These are phyloP conservation scores for Dactylellina drechsleri DNA, from an alignment of 2,329 filamentous ascomycete species.

Conservation along the genomic window DNA sequence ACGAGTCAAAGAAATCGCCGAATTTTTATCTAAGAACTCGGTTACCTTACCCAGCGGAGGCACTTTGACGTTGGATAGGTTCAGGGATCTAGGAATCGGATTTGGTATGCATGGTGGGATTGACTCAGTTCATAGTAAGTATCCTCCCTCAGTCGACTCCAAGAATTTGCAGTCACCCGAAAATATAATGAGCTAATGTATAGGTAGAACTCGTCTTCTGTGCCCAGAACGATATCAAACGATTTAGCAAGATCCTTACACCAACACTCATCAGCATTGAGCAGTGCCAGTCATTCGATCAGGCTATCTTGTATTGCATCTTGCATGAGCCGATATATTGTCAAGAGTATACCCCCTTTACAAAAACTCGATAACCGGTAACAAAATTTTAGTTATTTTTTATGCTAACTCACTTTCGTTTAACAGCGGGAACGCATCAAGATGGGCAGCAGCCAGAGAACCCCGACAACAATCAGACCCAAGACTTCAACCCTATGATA, in stretches of 20 bases:
- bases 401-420: conserved; percentile 34
- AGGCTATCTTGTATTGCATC: conserved; percentile 82
- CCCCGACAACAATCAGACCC: conserved; percentile 32
- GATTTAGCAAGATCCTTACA: conserved; percentile 78
- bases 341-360: conserved; percentile 65
- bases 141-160: neutral
- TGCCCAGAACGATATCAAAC: conserved; percentile 76
- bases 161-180: too few relatives aligned
- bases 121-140: conserved; percentile 73
- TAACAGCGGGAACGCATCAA: conserved; percentile 67
- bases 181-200: too few relatives aligned
- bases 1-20: conserved; percentile 73
- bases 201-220: conserved; percentile 69
- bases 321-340: conserved; percentile 91
- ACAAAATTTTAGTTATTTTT: neutral
- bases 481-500: conserved; percentile 27
- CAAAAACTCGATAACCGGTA: neutral
- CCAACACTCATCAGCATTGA: conserved; percentile 77
- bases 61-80: conserved; percentile 75
- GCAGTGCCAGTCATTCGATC: conserved; percentile 74
- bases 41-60: conserved; percentile 78
- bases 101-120: conserved; percentile 84
- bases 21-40: conserved; percentile 71
- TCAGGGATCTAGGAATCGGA: conserved; percentile 79
- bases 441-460: conserved; percentile 73